Evolutionary conservation across 164 flowering plant genomes (phyloP).

Genomic region (Brasenia schreberi): DNA sequence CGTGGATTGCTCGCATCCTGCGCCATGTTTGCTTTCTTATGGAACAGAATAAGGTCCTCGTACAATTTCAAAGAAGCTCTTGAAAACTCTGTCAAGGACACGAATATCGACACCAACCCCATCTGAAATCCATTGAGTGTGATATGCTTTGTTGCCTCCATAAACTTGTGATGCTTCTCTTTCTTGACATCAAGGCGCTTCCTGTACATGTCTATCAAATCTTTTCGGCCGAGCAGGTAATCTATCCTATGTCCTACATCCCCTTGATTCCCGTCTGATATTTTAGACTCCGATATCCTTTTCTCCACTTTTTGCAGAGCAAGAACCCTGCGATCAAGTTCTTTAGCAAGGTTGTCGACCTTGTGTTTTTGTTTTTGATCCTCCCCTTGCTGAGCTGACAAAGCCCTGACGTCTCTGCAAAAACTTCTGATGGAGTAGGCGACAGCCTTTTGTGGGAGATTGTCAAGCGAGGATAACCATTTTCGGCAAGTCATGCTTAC

Average conservation of each 20-base stretch:
- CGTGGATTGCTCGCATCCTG: not conserved
- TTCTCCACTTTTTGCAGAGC: slow-evolving; percentile 43
- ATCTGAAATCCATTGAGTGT: slow-evolving; percentile 66
- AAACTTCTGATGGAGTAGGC: slow-evolving; percentile 53
- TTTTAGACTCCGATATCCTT: slow-evolving; percentile 35
- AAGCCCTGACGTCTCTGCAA: slow-evolving; percentile 54
- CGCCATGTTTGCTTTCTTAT: slow-evolving; percentile 18
- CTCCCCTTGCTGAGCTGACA: slow-evolving; percentile 73
- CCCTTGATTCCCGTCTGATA: slow-evolving; percentile 26
- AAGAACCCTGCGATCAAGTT: slow-evolving; percentile 44
- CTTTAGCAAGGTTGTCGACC: slow-evolving; percentile 63
- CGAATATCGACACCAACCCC: slow-evolving; percentile 54
- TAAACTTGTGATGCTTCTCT: slow-evolving; percentile 50
- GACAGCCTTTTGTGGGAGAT: slow-evolving; percentile 59
- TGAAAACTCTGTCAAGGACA: slow-evolving; percentile 55
- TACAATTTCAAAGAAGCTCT: slow-evolving; percentile 58
- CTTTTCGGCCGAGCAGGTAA: slow-evolving; percentile 41
- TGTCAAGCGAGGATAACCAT: slow-evolving; percentile 51
- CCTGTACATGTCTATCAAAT: slow-evolving; percentile 37
- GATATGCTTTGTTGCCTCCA: slow-evolving; percentile 67
- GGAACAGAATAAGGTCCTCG: slow-evolving; percentile 33
- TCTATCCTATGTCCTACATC: slow-evolving; percentile 28
- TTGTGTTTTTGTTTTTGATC: slow-evolving; percentile 77
- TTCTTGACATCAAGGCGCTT: slow-evolving; percentile 46
- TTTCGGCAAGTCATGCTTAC: slow-evolving; percentile 49